Evolutionary conservation across 2,329 filamentous ascomycete genomes (phyloP), one percentile per base, ranked within the genome.

Genomic region (Calonectria ilicicola): DNA sequence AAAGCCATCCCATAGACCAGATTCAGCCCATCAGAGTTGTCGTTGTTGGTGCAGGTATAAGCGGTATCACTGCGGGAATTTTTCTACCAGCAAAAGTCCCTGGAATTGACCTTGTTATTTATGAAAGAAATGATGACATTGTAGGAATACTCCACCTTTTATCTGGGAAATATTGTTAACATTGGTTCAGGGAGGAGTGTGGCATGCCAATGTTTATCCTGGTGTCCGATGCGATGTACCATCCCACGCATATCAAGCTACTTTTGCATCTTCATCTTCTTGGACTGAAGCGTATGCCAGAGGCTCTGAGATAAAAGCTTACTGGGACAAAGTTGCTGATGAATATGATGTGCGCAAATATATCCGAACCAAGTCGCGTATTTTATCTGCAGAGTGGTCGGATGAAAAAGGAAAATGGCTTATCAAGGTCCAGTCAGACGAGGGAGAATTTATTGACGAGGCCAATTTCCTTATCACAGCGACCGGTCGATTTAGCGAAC

Each of bases 331-430:
- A 27, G 46, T 69, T 26, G 67, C 47, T 6, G 42, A 56, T 14
- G 58, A 69, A 6, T 69, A 64, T 38, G 46, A 46, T n/a, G 56
- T 69, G 27, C 58, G 58, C 58, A 69, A 69, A 15, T 56, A 69
- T 12, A 38, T 64, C 15, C 19, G 17, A 17, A 64, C 58, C 23
- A 51, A 27, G 1, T 62, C 29, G 1, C 35, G 26, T 5, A 56
- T 69, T 21, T 29, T 44, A 10, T 46, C 58, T 9, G 67, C 67
- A 6, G 46, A 64, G 14, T 64, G 67, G 67, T 64, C 58, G 0
- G 58, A 69, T 21, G 67, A 64, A 17, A 64, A 64, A 19, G 58
- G 67, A 1, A 64, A 64, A 27, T 69, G 67, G 58, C 58, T 46
- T 21, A 49, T 69, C 5, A 64, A n/a, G 12, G 47, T 69, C 8